phyloP scores from a whole-genome alignment of 106 monocot genomes.

The Iris macrosiphon region DNA sequence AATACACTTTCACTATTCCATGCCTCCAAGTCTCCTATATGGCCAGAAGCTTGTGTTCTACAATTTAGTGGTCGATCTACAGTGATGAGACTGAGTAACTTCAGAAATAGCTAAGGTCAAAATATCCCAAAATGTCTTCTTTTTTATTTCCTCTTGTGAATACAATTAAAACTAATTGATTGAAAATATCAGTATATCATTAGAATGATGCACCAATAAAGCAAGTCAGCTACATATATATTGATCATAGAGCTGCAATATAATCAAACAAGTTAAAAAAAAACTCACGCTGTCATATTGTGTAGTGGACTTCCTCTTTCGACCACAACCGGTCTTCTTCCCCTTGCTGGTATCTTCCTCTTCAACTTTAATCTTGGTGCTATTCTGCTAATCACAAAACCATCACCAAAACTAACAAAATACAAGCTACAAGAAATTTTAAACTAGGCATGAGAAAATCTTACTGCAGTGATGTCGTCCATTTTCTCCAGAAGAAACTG shows the following conservation, averaged over 20 bases:
- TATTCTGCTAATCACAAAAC: constrained; percentile 26
- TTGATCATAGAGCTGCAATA: too few species aligned
- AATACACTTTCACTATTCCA: too few species aligned
- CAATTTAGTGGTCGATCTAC: too few species aligned
- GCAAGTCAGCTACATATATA: background rate
- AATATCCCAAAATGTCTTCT: too few species aligned
- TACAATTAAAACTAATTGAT: background rate
- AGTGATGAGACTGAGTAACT: background rate
- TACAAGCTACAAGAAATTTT: background rate
- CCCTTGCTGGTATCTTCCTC: constrained; percentile 18
- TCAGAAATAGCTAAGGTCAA: too few species aligned
- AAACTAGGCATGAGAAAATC: background rate
- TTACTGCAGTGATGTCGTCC: constrained; percentile 70
- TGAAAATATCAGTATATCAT: background rate
- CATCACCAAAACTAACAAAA: background rate
- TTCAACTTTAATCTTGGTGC: constrained; percentile 16
- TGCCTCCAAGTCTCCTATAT: background rate
- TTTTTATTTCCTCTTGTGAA: too few species aligned
- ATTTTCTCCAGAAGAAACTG: constrained; percentile 86
- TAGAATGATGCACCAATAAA: background rate
- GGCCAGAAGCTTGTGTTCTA: too few species aligned
- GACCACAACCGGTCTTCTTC: constrained; percentile 48
- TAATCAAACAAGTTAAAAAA: too few species aligned
- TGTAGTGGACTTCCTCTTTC: constrained; percentile 59
- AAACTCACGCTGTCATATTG: constrained; percentile 60